A percentile compares a stretch with the other conserved stretches of the same genome.
phyloP scores from a whole-genome alignment of 148 eudicot species.

The Diospyros lotus region DNA sequence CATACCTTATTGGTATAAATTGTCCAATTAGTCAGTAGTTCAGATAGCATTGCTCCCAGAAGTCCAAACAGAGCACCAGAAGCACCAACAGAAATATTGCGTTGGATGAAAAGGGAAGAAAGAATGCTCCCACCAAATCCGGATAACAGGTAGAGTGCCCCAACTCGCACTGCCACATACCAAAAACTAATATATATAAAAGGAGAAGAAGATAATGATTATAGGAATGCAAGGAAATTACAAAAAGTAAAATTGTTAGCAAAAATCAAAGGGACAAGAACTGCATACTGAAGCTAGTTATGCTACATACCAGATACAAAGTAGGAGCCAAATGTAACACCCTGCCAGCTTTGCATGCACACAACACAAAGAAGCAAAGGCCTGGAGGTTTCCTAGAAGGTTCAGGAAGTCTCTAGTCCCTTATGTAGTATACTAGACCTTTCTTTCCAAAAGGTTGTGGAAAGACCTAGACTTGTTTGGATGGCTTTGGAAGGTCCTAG shows the following conservation, averaged over 20 bases:
- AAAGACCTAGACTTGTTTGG: too few species aligned
- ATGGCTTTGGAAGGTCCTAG: too few species aligned
- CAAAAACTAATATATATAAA: constrained; percentile 1
- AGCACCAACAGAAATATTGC: constrained; percentile 78
- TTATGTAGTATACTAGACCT: too few species aligned
- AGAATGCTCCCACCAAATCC: constrained; percentile 83
- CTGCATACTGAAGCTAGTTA: background rate
- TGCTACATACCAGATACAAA: background rate
- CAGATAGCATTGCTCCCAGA: constrained; percentile 92
- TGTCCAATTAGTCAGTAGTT: constrained; percentile 81
- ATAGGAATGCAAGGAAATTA: background rate
- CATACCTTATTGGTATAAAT: constrained; percentile 82
- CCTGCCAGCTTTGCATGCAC: too few species aligned
- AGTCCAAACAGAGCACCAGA: constrained; percentile 95
- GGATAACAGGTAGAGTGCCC: constrained; percentile 58
- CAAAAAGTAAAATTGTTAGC: background rate
- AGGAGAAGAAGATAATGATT: background rate
- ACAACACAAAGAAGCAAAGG: too few species aligned
- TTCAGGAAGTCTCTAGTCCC: too few species aligned
- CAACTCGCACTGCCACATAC: constrained; percentile 63
- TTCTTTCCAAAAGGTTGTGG: too few species aligned
- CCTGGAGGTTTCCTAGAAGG: too few species aligned
- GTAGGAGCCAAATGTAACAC: too few species aligned
- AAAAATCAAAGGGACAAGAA: background rate
- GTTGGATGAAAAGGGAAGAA: constrained; percentile 66